Percentiles rank a stretch among this genome's conserved stretches.
These are phyloP conservation scores for Neonectria ditissima DNA, from an alignment of 2,329 filamentous ascomycete genomes.

Conservation along the genomic window DNA sequence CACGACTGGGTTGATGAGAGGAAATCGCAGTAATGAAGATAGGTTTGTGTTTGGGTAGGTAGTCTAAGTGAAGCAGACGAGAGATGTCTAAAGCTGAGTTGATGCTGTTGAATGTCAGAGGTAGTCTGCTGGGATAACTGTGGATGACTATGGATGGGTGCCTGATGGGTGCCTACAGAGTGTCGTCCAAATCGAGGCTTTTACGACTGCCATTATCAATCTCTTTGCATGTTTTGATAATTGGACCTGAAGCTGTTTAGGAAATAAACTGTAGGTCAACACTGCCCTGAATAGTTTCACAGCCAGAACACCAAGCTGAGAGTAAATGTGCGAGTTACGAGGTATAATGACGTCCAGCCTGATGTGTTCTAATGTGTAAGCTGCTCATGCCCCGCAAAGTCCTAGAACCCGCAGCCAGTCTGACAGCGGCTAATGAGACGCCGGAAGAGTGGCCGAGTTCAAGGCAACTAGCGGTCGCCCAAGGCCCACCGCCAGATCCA, in stretches of 20 bases:
- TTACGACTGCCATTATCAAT: neutral
- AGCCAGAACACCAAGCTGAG: neutral
- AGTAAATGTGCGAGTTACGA: no score
- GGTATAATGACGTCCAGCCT: no score
- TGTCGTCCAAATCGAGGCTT: no score
- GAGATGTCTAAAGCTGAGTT: neutral
- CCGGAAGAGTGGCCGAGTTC: neutral
- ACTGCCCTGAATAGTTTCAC: neutral
- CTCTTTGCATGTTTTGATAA: no score
- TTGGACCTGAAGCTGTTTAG: neutral
- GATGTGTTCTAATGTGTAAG: no score
- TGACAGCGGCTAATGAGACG: constrained; percentile 3
- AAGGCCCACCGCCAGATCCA: neutral
- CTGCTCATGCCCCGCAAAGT: neutral
- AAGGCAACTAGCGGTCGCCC: neutral
- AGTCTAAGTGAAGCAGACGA: neutral
- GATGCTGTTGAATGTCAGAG: neutral
- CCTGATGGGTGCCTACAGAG: neutral
- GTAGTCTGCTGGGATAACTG: neutral
- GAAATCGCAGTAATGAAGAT: no score
- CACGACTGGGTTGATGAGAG: neutral
- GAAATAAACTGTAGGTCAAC: neutral
- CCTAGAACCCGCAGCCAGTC: neutral
- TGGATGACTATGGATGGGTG: no score
- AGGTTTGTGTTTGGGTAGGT: neutral